These are phyloP conservation scores for Gleditsia sinensis DNA, from an alignment of 306 rosid genomes.

Conservation along the genomic window DNA sequence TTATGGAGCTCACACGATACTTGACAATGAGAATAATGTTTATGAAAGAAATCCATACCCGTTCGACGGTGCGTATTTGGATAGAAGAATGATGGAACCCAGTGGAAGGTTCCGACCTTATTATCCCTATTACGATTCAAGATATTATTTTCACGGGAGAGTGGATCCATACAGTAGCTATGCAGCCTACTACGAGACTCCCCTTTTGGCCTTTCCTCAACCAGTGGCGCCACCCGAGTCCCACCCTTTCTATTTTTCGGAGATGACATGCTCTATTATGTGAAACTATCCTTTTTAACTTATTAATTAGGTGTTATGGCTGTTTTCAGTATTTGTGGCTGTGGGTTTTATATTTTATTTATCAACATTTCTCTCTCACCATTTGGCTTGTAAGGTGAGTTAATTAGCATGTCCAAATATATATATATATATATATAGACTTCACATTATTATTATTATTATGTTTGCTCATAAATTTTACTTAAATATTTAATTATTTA, in stretches of 20 bases:
- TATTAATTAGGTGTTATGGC: no score
- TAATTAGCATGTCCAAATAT: no score
- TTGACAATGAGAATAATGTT: conserved; percentile 10
- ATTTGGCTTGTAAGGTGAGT: no score
- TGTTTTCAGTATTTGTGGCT: no score
- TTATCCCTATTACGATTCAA: conserved; percentile 4
- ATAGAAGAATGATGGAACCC: conserved; percentile 30
- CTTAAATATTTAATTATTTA: no score
- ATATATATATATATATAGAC: no score
- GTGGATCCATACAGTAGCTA: conserved; percentile 30
- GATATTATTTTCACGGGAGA: conserved; percentile 18
- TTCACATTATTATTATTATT: no score
- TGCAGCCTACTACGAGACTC: conserved; percentile 11
- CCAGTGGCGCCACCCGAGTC: neutral
- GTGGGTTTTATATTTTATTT: no score
- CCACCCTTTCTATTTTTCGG: conserved; percentile 29
- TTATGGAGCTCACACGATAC: neutral
- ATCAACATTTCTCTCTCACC: no score
- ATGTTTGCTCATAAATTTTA: no score
- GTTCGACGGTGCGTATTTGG: conserved; percentile 35
- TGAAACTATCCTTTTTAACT: neutral
- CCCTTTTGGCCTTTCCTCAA: conserved; percentile 28
- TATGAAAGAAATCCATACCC: conserved; percentile 37
- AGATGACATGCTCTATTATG: conserved; percentile 21
- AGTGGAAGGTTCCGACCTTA: neutral